Evolutionary conservation across 352 stramenopile species (phyloP), one percentile per base, ranked within the genome.

Genomic region (Pythium dissotocum): DNA sequence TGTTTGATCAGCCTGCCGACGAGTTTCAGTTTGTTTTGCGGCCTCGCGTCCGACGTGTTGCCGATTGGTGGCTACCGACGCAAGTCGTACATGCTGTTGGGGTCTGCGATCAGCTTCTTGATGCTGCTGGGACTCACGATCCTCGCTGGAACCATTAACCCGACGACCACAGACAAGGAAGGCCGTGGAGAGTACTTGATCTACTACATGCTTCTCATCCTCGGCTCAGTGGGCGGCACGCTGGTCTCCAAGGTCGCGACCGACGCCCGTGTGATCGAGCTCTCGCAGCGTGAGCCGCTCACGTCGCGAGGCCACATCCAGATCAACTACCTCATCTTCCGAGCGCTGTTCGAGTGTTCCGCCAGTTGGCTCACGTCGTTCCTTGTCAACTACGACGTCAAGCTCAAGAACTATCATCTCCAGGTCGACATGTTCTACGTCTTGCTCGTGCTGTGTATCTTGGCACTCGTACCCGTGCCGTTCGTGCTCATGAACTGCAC

Each of bases 1-100:
- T 88, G 78, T 60, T 60, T 97, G 21, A 68, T 97, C 16, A 91
- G 82, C 70, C 85, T 97, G 51, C 91, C 91, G n/a, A 97, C 89
- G 72, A 91, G 78, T 13, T 85, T 97, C 30, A 90, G 87, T 55
- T 83, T 97, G 33, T 86, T 97, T 35, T 79, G 93, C 64, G 93
- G 91, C 12, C 77, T 97, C 46, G 40, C 97, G n/a, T 94, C 82
- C 21, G 93, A 98, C 67, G 83, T 90, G 35, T 71, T 90, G 51
- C 91, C 93, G 6, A 94, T 98, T 63, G 78, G 70, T 40, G 87
- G 90, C 51, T 94, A 90, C 71, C 90, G 87, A 7, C 81, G 91
- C 55, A 97, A 97, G 77, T 91, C 90, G 21, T 97, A 98, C 76
- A 97, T 97, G 77, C 81, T 95, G 32, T 72, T 90, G 12, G 93